Base-by-base conservation (phyloP, 2,329 filamentous ascomycete genomes). In the Botrytis cinerea region DNA sequence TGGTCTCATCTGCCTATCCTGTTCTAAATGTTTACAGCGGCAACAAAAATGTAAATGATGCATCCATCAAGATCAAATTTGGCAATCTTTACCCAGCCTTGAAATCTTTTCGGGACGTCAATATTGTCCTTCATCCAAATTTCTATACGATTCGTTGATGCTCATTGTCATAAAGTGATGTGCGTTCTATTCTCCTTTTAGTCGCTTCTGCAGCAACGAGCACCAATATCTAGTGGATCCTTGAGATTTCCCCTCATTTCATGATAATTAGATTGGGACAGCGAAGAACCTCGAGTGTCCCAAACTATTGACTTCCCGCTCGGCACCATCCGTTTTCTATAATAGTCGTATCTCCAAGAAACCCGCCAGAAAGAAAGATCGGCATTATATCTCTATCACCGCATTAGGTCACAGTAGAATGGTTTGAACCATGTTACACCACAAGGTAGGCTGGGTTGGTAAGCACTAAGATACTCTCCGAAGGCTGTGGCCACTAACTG, bases 161-260 rank as follows among this genome's bases (percentile, higher is more conserved):
- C 4, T 43, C 51, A 28, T 40, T 28, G 28, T 43, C 48, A 73
- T 70, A 67, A 61, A 62, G 62, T 43, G 20, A 66, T 71, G 20
- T 70, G 67, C 69, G 54, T 71, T 28, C 45, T 69, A 73, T 74
- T 72, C 73, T 75, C n/a, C 46, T 70, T 75, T 51, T 48, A 72
- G 71, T 57, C 54, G 61, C n/a, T 57, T 61, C 70, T 74, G 73
- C 75, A 74, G 66, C 70, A 54, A 76, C 72, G 67, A 72, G 28
- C 32, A 60, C 43, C 40, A 64, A 62, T 73, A 67, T 32, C 28
- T 22, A 54, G 38, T 72, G 35, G 46, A 59, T 59, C 70, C 70
- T 67, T 28, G 61, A 57, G 38, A 40, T 57, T 76, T 74, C 75
- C 75, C 73, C 75, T 75, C 75, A 75, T 74, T 72, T 66, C 62